Evolutionary conservation across 2,329 filamentous ascomycete species (phyloP), one percentile per base, ranked within the genome.

Genomic region (Clonostachys sp.): DNA sequence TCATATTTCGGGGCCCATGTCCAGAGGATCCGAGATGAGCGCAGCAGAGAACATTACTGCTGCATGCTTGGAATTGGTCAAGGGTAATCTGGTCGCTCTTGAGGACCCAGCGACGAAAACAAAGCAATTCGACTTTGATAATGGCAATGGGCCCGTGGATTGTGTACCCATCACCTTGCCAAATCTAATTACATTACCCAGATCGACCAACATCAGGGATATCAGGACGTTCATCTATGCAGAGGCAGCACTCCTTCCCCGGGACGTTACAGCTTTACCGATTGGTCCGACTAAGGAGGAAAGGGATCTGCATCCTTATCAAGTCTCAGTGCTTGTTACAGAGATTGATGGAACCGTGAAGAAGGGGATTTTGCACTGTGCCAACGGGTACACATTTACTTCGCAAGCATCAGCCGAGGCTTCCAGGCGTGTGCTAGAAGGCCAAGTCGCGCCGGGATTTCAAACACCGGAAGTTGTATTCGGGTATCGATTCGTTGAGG

Each of bases 321-420:
- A 55, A 33, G 56, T 52, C 13, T 40, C 54, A 10, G 53, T 55
- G 10, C 12, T 17, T 16, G 45, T 53, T 7, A 50, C 48, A 14
- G 30, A 20, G 4, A 33, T 41, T 13, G 47, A 54, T 41, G 48
- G 50, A 5, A 18, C 16, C 30, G 40, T 39, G 2, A 47, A 13
- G 6, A 39, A 18, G 3, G 53, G 52, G n/a, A 48, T 51, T 4
- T 45, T 56, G 12, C 53, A 57, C 20, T 55, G 47, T 3, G 53
- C 53, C 2, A 57, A 58, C 41, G 55, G 55, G 3, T 58, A 58
- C 41, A 51, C 50, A 6, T 56, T 57, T 41, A 58, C 54, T 2
- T 34, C 49, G 1, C 35, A 50, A 17, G 54, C 53, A 3, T 52
- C 56, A 2, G 45, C 53, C 12, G 49, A 55, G 33, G 53, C 53